Base-by-base conservation (phyloP, 2,329 filamentous ascomycete genomes). In the Claviceps purpurea region DNA sequence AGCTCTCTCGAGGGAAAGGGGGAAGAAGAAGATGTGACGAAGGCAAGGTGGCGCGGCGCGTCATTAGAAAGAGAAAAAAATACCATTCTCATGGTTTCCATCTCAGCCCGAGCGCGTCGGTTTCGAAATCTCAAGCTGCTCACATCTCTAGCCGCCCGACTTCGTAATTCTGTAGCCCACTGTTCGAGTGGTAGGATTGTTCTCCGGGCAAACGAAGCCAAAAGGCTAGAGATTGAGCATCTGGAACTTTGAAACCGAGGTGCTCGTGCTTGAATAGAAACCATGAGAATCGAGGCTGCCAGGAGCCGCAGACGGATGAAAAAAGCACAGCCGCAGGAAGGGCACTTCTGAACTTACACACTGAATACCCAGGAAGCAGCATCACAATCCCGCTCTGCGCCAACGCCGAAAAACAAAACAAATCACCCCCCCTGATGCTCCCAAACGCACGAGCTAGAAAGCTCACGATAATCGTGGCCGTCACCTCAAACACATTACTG, bases 371-470 rank as follows among this genome's bases (percentile, higher is more conserved):
- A 0, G 82, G 82, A 10, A 85, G 68, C 49, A 85, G 80, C 56
- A 85, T 73, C 14, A 79, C 81, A 56, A 85, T 84, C 5, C 81
- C 76, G 10, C 79, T 76, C 58, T 85, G 80, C 2, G 80, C 77
- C 24, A 85, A 68, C 1, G 81, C 79, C 2, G 81, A 81, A 63
- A 84, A 85, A 59, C 81, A 85, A 56, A 85, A 84, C 3, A 81
- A 56, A 1, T 70, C 59, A 6, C 71, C 70, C 14, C 60, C 60
- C 1, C 59, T 62, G 49, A 85, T 81, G 49, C 80, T 84, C 13
- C 79, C 81, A 53, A 85, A 80, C 0, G 76, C 78, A 39, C 81
- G 70, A 2, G 81, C 78, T 24, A 83, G 64, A 59, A 84, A 84
- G 38, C 78, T 81, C 2, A 79, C 80, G 8, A 83, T 54, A 16